Evolutionary conservation across 2,329 filamentous ascomycete genomes (phyloP).

Genomic region (Ramichloridium luteum): DNA sequence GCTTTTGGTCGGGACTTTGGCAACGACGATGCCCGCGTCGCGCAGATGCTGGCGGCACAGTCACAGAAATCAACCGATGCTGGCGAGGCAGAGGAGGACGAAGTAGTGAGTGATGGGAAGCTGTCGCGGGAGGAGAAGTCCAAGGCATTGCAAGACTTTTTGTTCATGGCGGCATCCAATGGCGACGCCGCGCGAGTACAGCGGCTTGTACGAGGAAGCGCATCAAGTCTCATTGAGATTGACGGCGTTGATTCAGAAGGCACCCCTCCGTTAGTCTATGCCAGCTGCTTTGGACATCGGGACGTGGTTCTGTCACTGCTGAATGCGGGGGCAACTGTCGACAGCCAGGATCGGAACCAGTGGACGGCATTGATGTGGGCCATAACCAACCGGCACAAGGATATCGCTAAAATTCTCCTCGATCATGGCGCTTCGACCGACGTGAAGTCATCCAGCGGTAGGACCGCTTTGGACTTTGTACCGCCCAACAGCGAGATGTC

Average conservation of each 20-base stretch:
- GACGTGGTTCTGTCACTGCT: constrained; percentile 74
- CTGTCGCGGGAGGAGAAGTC: constrained; percentile 67
- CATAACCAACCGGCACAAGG: constrained; percentile 96
- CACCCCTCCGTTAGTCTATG: constrained; percentile 92
- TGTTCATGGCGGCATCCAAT: constrained; percentile 95
- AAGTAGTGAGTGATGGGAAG: constrained; percentile 61
- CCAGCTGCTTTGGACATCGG: constrained; percentile 94
- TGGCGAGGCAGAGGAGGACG: constrained; percentile 65
- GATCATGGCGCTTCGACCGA: constrained; percentile 93
- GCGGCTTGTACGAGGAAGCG: constrained; percentile 61
- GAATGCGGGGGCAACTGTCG: constrained; percentile 74
- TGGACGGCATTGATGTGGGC: constrained; percentile 99
- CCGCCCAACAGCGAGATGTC: constrained; percentile 93
- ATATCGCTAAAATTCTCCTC: constrained; percentile 81
- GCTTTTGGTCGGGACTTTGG: constrained; percentile 36
- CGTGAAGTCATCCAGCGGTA: constrained; percentile 83
- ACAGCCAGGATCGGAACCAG: constrained; percentile 88
- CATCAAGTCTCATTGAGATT: constrained; percentile 66
- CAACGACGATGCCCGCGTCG: constrained; percentile 76
- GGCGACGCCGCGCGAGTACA: constrained; percentile 75
- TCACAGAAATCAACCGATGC: constrained; percentile 55
- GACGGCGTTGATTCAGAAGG: constrained; percentile 87
- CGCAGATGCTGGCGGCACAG: constrained; percentile 93
- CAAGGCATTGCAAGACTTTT: constrained; percentile 67
- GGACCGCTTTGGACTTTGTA: constrained; percentile 91